phyloP scores from a whole-genome alignment of 768 basidiomycete genomes.

The Leccinellum albellum region DNA sequence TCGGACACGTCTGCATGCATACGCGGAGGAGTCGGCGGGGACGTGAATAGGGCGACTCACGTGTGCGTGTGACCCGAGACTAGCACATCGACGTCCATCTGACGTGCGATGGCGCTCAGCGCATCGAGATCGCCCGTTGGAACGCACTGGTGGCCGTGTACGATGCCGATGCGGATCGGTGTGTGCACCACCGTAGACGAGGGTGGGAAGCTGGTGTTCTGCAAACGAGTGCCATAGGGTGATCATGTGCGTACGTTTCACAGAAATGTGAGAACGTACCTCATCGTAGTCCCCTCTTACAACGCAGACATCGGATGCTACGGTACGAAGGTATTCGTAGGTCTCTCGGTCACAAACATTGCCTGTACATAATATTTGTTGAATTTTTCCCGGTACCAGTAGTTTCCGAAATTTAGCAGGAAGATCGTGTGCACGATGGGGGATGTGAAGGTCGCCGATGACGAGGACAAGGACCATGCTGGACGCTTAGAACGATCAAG shows the following conservation, averaged over 20 bases:
- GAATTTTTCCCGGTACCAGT: conserved; percentile 92
- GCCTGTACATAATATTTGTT: conserved; percentile 95
- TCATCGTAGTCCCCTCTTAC: conserved; percentile 97
- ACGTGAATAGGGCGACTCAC: conserved; percentile 44
- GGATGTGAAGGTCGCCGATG: conserved; percentile 97
- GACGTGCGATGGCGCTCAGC: conserved; percentile 81
- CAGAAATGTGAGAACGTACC: conserved; percentile 39
- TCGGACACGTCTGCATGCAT: neutral
- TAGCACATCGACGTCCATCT: conserved; percentile 97
- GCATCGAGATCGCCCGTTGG: conserved; percentile 91
- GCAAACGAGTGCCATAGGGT: conserved; percentile 1
- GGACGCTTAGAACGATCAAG: conserved; percentile 8
- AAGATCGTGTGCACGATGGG: conserved; percentile 83
- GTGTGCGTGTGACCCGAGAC: conserved; percentile 92
- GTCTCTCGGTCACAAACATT: conserved; percentile 98
- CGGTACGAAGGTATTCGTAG: conserved; percentile 90
- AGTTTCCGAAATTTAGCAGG: conserved; percentile 97
- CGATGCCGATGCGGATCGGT: conserved; percentile 86
- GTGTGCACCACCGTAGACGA: conserved; percentile 77
- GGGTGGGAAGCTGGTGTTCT: conserved; percentile 71
- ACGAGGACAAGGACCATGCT: conserved; percentile 82
- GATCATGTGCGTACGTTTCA: neutral
- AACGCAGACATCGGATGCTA: conserved; percentile 89
- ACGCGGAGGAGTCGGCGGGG: neutral
- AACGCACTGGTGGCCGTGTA: conserved; percentile 92